Conservation (phyloP, 192 early-diverging fungal genomes). For the Backusella morwellensis region DNA sequence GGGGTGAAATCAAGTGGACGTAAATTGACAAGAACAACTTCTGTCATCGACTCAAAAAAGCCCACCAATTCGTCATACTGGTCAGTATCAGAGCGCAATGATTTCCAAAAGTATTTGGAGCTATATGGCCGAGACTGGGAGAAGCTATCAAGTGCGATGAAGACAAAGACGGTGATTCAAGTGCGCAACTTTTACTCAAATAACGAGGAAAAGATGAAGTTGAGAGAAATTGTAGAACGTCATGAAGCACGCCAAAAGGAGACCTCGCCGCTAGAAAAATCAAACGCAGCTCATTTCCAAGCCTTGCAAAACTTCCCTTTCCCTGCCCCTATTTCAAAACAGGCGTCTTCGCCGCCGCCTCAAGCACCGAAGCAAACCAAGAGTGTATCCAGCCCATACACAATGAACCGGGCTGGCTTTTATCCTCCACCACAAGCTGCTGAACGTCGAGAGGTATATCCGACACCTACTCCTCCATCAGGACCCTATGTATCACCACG, state of each 20-base stretch:
- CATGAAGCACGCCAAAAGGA: constrained; percentile 1
- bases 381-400: neutral
- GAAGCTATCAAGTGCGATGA: constrained; percentile 64
- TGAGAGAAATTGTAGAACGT: constrained; percentile 24
- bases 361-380: neutral
- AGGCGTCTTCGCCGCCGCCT: neutral
- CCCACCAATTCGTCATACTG: constrained; percentile 78
- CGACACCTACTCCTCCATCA: neutral
- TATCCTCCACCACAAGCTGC: constrained; percentile 3
- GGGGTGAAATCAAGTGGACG: neutral
- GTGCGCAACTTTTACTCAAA: constrained; percentile 80
- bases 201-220: constrained; percentile 42
- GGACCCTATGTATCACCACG: constrained; percentile 3
- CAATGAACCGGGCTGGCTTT: constrained; percentile 4
- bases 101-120: constrained; percentile 64
- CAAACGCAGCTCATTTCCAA: constrained; percentile 18
- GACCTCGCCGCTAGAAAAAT: constrained; percentile 14
- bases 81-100: constrained; percentile 77
- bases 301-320: constrained; percentile 25
- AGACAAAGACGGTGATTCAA: constrained; percentile 79
- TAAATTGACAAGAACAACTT: constrained; percentile 1
- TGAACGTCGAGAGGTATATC: neutral
- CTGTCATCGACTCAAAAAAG: constrained; percentile 14
- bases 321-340: constrained; percentile 9
- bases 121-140: constrained; percentile 79